These are phyloP conservation scores for Anthoceros angustus DNA, from an alignment of 225 moss, liverwort and hornwort genomes.

Conservation along the genomic window DNA sequence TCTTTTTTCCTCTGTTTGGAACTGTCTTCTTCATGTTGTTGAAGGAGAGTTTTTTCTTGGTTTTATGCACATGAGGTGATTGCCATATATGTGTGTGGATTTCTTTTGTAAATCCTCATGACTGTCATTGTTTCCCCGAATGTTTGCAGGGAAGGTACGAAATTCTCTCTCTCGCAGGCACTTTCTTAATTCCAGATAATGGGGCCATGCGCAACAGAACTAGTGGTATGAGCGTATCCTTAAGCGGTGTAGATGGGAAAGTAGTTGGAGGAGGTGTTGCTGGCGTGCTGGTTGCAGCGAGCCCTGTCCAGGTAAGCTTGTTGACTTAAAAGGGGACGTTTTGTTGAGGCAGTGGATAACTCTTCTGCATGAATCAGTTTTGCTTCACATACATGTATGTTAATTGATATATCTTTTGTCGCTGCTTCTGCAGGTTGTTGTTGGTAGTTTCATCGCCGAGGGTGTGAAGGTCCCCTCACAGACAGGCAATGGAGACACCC, in stretches of 20 bases:
- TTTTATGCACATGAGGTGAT: not conserved
- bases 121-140: conserved; percentile 8
- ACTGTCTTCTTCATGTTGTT: too few species aligned
- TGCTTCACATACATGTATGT: not conserved
- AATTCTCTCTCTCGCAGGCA: conserved; percentile 86
- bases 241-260: conserved; percentile 82
- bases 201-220: conserved; percentile 68
- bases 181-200: conserved; percentile 57
- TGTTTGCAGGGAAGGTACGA: conserved; percentile 76
- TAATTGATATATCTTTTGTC: not conserved
- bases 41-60: too few species aligned
- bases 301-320: conserved; percentile 69
- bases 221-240: conserved; percentile 79
- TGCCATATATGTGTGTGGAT: too few species aligned
- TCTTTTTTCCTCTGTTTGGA: not conserved
- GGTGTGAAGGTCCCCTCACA: conserved; percentile 16
- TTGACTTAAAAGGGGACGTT: too few species aligned
- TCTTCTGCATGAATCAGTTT: not conserved
- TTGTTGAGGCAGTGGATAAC: too few species aligned
- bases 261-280: conserved; percentile 96
- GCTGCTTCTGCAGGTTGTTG: conserved; percentile 30
- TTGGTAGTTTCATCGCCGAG: conserved; percentile 46
- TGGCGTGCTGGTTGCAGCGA: conserved; percentile 83
- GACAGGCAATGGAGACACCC: not conserved
- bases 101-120: not conserved